Evolutionary conservation across 2,329 filamentous ascomycete genomes (phyloP), one percentile per base, ranked within the genome.

Genomic region (Alternaria gaisen): DNA sequence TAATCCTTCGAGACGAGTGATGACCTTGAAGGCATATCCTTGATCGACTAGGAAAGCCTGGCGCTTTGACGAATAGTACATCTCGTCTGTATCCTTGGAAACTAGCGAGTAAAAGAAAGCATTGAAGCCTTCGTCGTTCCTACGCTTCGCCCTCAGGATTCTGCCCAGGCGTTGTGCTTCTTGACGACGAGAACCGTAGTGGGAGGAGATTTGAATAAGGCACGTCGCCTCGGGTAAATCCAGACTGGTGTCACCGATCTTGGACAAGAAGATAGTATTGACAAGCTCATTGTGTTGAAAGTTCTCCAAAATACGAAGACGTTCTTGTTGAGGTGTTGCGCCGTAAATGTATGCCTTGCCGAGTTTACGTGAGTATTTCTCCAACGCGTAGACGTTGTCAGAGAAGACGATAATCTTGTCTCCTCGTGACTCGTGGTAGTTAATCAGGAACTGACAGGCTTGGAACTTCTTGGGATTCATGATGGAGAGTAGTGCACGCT

Each of bases 371-470:
- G 95, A 94, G 73, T 98, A 97, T 41, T 89, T 87, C 69, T 94
- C 88, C 30, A 99, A 83, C 0, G 95, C 94, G 73, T 95, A 98
- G 41, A 99, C 93, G 69, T 98, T 97, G 78, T 99, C 95, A 0
- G 93, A 97, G 78, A 98, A 98, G 43, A 99, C 94, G 65, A 98
- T 98, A 69, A 98, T 93, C 80, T 98, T 98, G 82, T 98, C 95
- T 32, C 95, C 94, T 62, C 95, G 88, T 56, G 89, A 90, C 79
- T 98, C 94, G 79, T 99, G 95, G 75, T 97, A 98, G 77, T 98
- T 92, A 75, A 99, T 98, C n/a, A 99, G 85, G 74, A 95, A 98
- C 76, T 99, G 94, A 71, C 93, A 97, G 0, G 94, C 94, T 79
- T 98, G 95, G 77, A 97, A 97, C 79, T 99, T 99, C 68, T 90